Conservation (phyloP, 163 green algal species). For the Prototheca cutis region DNA sequence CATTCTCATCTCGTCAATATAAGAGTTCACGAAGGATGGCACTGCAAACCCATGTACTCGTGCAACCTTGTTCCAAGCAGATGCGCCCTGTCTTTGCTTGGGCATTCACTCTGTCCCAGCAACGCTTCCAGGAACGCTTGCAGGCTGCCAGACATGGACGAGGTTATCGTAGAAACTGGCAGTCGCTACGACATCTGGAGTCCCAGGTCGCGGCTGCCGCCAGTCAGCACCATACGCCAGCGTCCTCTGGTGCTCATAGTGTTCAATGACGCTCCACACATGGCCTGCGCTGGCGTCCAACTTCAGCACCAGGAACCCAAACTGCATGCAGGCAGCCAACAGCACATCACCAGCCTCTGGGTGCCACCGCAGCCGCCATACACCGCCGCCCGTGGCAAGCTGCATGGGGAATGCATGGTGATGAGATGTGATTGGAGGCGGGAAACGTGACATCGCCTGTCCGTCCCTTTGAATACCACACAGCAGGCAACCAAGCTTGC, state of each 20-base stretch:
- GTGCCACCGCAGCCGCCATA: conserved; percentile 88
- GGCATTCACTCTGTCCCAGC: too few relatives aligned
- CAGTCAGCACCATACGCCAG: conserved; percentile 85
- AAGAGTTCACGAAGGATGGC: too few relatives aligned
- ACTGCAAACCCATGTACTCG: conserved; percentile 7
- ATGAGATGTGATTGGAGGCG: not conserved
- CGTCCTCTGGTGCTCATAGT: conserved; percentile 56
- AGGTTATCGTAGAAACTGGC: conserved; percentile 15
- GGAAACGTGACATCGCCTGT: too few relatives aligned
- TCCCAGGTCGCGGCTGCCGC: conserved; percentile 23
- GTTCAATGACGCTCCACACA: conserved; percentile 8
- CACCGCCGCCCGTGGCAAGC: conserved; percentile 64
- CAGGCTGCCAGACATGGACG: conserved; percentile 8
- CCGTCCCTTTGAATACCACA: too few relatives aligned
- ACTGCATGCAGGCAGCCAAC: conserved; percentile 80
- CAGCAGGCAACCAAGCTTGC: too few relatives aligned
- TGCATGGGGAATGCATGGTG: conserved; percentile 13
- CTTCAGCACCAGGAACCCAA: not conserved
- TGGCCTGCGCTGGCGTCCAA: not conserved
- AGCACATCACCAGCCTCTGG: conserved; percentile 50
- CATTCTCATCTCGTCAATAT: too few relatives aligned
- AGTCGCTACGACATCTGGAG: not conserved
- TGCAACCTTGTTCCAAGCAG: too few relatives aligned
- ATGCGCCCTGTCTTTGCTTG: too few relatives aligned
- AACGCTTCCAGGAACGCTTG: too few relatives aligned